Percentiles rank a stretch among this genome's conserved stretches.
phyloP scores from a whole-genome alignment of 176 grass and related monocot species.

The Melocanna baccifera region DNA sequence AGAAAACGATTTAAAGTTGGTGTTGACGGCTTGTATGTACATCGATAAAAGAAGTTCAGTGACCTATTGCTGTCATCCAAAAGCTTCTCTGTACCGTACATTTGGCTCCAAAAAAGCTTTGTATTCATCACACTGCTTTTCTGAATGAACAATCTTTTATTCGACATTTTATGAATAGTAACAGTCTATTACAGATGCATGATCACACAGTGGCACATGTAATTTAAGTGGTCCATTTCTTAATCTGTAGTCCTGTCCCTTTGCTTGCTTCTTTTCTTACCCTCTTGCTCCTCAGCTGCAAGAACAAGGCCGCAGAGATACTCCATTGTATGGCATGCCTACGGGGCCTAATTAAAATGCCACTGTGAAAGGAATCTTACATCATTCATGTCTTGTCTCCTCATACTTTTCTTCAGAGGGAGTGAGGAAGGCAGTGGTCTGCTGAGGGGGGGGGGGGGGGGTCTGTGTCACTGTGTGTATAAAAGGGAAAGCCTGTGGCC shows the following conservation, averaged over 20 bases:
- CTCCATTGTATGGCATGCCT: slow-evolving; percentile 41
- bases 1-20: slow-evolving; percentile 21
- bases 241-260: slow-evolving; percentile 23
- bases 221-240: slow-evolving; percentile 38
- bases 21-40: slow-evolving; percentile 16
- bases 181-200: slow-evolving; percentile 21
- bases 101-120: slow-evolving; percentile 39
- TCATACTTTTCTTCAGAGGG: slow-evolving; percentile 19
- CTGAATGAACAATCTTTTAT: neutral
- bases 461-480: slow-evolving; percentile 26
- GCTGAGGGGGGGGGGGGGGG: neutral
- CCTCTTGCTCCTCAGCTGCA: slow-evolving; percentile 31
- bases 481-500: slow-evolving; percentile 53
- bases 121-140: slow-evolving; percentile 12
- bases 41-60: slow-evolving; percentile 28
- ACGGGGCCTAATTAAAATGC: slow-evolving; percentile 34
- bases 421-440: slow-evolving; percentile 11
- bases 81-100: slow-evolving; percentile 31
- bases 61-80: slow-evolving; percentile 48
- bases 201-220: slow-evolving; percentile 3
- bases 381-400: slow-evolving; percentile 63
- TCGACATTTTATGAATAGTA: slow-evolving; percentile 2
- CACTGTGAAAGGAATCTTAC: slow-evolving; percentile 58
- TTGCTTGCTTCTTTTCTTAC: slow-evolving; percentile 8
- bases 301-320: slow-evolving; percentile 27